phyloP scores from a whole-genome alignment of 805 yeast species.

The Nakazawaea anatomiae region DNA sequence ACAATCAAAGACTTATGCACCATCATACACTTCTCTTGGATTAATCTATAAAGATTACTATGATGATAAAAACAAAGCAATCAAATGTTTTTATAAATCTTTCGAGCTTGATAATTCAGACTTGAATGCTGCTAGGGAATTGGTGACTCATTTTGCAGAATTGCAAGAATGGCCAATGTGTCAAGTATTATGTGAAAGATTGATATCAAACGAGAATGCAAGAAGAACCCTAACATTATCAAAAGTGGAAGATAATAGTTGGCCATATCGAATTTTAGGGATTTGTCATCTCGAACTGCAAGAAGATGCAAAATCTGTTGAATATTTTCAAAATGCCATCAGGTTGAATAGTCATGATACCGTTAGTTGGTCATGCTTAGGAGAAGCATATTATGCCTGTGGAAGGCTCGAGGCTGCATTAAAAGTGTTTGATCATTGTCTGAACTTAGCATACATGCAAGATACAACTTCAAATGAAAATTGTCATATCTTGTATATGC shows the following conservation, averaged over 20 bases:
- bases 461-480: constrained; percentile 40
- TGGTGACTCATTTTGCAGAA: constrained; percentile 65
- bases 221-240: constrained; percentile 37
- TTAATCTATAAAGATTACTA: constrained; percentile 54
- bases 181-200: constrained; percentile 60
- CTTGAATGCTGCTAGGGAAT: constrained; percentile 61
- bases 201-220: constrained; percentile 59
- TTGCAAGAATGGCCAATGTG: constrained; percentile 81
- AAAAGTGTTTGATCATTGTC: constrained; percentile 71
- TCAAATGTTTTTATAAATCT: constrained; percentile 83
- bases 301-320: constrained; percentile 74
- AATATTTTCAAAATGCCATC: constrained; percentile 82
- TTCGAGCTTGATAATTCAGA: constrained; percentile 82
- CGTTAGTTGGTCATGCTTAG: constrained; percentile 91
- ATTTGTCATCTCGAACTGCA: constrained; percentile 66
- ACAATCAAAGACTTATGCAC: constrained; percentile 58
- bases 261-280: constrained; percentile 92
- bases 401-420: constrained; percentile 85
- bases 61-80: constrained; percentile 61
- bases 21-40: constrained; percentile 81
- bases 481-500: constrained; percentile 60
- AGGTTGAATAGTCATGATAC: constrained; percentile 61
- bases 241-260: constrained; percentile 34
- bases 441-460: constrained; percentile 14
- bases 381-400: constrained; percentile 85